Percentiles rank a stretch among this genome's conserved stretches.
phyloP scores from a whole-genome alignment of 305 asterid genomes.

The Fraxinus dipetala region DNA sequence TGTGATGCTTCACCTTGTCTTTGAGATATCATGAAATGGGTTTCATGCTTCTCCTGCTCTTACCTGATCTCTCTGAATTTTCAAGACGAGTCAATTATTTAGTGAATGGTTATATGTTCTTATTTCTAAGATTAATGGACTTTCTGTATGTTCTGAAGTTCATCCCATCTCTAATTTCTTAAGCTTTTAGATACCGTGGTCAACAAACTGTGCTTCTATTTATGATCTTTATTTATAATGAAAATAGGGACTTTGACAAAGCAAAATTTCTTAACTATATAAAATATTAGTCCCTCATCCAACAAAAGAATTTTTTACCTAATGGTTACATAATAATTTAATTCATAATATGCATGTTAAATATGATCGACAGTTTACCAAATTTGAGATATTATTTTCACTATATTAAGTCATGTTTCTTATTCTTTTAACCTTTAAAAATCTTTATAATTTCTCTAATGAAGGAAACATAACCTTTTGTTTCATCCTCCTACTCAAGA shows the following conservation, averaged over 20 bases:
- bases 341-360: neutral
- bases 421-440: neutral
- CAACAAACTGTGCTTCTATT: neutral
- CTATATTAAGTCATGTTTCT: neutral
- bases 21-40: neutral
- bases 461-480: conserved; percentile 1
- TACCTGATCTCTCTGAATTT: neutral
- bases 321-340: neutral
- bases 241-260: neutral
- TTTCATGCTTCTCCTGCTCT: conserved; percentile 1
- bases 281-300: neutral
- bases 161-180: neutral
- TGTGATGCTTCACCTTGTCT: neutral
- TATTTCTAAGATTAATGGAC: neutral
- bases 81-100: neutral
- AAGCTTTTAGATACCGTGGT: neutral
- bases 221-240: neutral
- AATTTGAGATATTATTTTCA: neutral
- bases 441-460: neutral
- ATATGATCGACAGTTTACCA: neutral
- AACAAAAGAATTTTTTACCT: neutral
- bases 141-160: neutral
- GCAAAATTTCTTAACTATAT: neutral
- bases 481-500: neutral
- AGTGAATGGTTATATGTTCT: neutral